Evolutionary conservation across 345 rosid genomes (phyloP), one percentile per base, ranked within the genome.

Genomic region (Rhizophora mangle): DNA sequence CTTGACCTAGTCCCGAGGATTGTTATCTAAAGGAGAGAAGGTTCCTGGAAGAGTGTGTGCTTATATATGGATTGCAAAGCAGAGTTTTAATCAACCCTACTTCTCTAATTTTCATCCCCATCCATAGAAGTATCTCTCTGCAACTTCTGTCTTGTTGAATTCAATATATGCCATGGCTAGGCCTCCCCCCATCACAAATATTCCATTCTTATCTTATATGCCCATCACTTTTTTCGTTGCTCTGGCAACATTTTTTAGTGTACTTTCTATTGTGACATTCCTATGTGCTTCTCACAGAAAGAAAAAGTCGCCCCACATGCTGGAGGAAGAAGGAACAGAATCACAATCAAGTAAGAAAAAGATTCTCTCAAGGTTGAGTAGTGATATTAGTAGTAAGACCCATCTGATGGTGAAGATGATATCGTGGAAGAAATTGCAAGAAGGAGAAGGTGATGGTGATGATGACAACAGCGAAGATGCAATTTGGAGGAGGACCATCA

Each of bases 401-500:
- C 81, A 72, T 53, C 63, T 62, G 60, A 74, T 86, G 70, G 76
- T 63, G 77, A 87, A 85, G 84, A 73, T 82, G 85, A 60, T 82
- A 39, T 85, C 89, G 0, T 79, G 92, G 89, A 85, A 54, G 69
- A 87, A 78, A 64, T 53, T 65, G 62, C 68, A 66, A 49, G 70
- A 24, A 6, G 70, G 62, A 7, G 74, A 53, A 32, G 78, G 69
- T 21, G 77, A 57, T 2, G 72, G 58, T 5, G 72, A 68, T 30
- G 76, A 63, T 2, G 78, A 65, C 36, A 67, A 59, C 0, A 69
- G 36, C 1, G 81, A 78, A 18, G 85, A 77, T 13, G 84, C 65
- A 1, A 16, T 87, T 39, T 87, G 92, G 92, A 85, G 82, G 66
- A 87, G 70, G 82, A 67, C 68, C 0, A 82, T 87, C 79, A 83